Evolutionary conservation across 2,329 filamentous ascomycete genomes (phyloP).

Genomic region (Aspergillus alliaceus): DNA sequence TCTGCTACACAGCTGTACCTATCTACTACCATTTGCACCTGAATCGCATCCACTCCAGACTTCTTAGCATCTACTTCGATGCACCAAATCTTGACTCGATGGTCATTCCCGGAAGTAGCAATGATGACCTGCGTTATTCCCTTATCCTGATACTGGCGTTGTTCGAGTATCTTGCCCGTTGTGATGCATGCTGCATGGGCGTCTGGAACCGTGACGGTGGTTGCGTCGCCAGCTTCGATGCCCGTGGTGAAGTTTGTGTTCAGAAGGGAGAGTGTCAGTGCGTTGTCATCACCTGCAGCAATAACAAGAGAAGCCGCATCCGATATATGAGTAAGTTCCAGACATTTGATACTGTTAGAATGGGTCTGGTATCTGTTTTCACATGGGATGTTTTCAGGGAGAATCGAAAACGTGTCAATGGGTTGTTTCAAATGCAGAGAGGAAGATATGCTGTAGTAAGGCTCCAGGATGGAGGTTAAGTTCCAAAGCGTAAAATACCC

Average conservation of each 20-base stretch:
- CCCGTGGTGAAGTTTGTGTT: slow-evolving; percentile 13
- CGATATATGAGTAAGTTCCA: slow-evolving; percentile 36
- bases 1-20: slow-evolving; percentile 55
- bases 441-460: slow-evolving; percentile 28
- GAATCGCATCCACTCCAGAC: slow-evolving; percentile 20
- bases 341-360: slow-evolving; percentile 74
- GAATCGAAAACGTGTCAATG: slow-evolving; percentile 22
- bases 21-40: slow-evolving; percentile 27
- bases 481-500: slow-evolving; percentile 69
- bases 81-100: slow-evolving; percentile 47
- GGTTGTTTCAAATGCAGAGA: slow-evolving; percentile 18
- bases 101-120: slow-evolving; percentile 47
- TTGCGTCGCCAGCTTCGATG: slow-evolving; percentile 19
- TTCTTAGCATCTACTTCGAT: slow-evolving; percentile 30
- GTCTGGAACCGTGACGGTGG: slow-evolving; percentile 38
- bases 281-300: slow-evolving; percentile 88
- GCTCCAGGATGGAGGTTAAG: slow-evolving; percentile 30
- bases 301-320: slow-evolving; percentile 54
- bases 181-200: slow-evolving; percentile 49
- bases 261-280: slow-evolving; percentile 61
- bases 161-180: slow-evolving; percentile 34
- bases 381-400: slow-evolving; percentile 31
- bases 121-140: slow-evolving; percentile 23
- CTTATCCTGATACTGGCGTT: slow-evolving; percentile 1
- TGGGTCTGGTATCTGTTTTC: slow-evolving; percentile 58